phyloP scores from a whole-genome alignment of 495 filamentous ascomycete species.

The Hamigera avellanea region DNA sequence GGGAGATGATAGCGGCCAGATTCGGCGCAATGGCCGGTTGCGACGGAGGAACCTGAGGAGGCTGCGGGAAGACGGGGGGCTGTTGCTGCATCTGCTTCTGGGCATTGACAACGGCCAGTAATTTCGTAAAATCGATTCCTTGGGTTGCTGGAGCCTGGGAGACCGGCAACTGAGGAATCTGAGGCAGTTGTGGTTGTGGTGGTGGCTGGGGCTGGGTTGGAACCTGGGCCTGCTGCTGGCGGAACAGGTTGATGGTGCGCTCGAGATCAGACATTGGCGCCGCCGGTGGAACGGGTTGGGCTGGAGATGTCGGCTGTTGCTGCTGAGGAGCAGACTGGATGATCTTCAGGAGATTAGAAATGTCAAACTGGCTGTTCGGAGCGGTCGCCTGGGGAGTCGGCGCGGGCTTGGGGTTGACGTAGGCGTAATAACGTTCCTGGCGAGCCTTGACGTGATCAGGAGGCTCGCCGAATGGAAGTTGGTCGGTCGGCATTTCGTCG shows the following conservation, averaged over 20 bases:
- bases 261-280: constrained; percentile 26
- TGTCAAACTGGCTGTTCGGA: constrained; percentile 26
- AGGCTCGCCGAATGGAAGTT: constrained; percentile 36
- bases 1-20: constrained; percentile 39
- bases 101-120: constrained; percentile 25
- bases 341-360: constrained; percentile 35
- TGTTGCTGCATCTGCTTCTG: constrained; percentile 23
- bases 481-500: constrained; percentile 21
- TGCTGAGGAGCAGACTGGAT: constrained; percentile 26
- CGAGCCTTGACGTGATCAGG: constrained; percentile 34
- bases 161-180: constrained; percentile 12
- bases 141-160: constrained; percentile 12
- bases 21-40: constrained; percentile 23
- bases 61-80: constrained; percentile 10
- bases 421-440: constrained; percentile 32
- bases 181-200: constrained; percentile 18
- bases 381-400: constrained; percentile 15
- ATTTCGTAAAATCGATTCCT: constrained; percentile 22
- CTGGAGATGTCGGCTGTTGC: constrained; percentile 20
- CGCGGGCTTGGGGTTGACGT: constrained; percentile 25
- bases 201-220: constrained; percentile 15
- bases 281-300: constrained; percentile 12
- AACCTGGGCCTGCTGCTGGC: constrained; percentile 31
- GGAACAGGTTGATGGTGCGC: constrained; percentile 31
- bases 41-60: constrained; percentile 13